Base-by-base conservation (phyloP, 108 stramenopile genomes). In the Aurantiochytrium sp. region DNA sequence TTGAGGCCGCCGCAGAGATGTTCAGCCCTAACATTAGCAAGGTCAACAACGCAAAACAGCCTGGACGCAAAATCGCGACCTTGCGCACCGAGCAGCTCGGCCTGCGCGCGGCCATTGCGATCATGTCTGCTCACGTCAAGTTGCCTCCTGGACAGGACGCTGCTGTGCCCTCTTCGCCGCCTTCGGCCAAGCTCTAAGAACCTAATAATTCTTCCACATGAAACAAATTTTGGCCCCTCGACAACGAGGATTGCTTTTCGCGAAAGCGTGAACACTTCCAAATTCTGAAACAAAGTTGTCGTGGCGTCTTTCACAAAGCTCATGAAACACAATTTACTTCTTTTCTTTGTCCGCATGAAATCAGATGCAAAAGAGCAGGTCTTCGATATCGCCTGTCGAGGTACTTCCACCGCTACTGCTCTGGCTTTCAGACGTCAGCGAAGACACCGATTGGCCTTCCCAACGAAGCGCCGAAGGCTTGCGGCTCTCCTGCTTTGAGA, bases 91-190 rank as follows among this genome's bases (percentile, higher is more conserved):
- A 47, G 49, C 12, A 12, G 10, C 51, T 83, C 49, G 76, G 76
- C 6, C 45, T 83, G 8, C 49, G 76, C n/a, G 76, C 28, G 12
- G 76, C 76, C 16, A 23, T 83, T 83, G 76, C 76, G 14, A 83
- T 83, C 51, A 83, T 83, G 76, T 83, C 76, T 53, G 23, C 76
- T n/a, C 76, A 83, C 76, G 35, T 69, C 64, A 69, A 69, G 42
- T 2, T 23, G 21, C 55, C 14, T 8, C 55, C 55, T 14, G 55
- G 55, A 8, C 55, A 57, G 55, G 55, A 57, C 4, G 16, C 55
- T 16, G 55, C 55, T 35, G 35, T 35, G 35, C 35, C 35, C 35
- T 35, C 35, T 1, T 35, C 35, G 35, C 35, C 35, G 35, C 35
- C 35, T 35, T 35, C 35, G 35, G 35, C 35, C 35, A 35, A 35